These are phyloP conservation scores for Coelastrella sp. DNA, from an alignment of 139 green algal species.

Conservation along the genomic window DNA sequence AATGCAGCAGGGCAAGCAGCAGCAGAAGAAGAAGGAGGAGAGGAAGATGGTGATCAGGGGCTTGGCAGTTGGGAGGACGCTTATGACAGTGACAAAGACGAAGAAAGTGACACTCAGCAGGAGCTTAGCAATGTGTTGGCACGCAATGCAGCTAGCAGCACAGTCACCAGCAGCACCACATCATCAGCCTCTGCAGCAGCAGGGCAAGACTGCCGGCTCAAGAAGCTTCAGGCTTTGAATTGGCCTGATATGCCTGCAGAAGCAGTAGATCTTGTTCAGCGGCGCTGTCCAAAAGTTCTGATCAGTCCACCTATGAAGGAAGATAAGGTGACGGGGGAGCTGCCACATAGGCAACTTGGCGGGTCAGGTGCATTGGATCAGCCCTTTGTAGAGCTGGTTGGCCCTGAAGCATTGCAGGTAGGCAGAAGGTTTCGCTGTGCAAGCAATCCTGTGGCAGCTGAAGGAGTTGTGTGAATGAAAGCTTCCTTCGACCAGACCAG, in stretches of 20 bases:
- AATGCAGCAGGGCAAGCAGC: neutral
- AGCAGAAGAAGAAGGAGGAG: neutral
- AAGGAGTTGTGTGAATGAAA: too few species aligned
- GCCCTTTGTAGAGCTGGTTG: neutral
- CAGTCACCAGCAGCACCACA: neutral
- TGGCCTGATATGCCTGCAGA: constrained; percentile 6
- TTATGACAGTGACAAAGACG: neutral
- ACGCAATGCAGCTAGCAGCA: neutral
- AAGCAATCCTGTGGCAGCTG: neutral
- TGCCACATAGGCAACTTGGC: neutral
- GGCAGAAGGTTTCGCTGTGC: neutral
- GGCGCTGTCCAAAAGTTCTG: constrained; percentile 14
- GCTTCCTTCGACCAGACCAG: too few species aligned
- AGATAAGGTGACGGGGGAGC: neutral
- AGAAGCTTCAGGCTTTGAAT: constrained; percentile 2
- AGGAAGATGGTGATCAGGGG: neutral
- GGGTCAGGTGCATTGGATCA: neutral
- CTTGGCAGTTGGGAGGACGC: constrained; percentile 27
- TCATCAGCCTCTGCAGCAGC: constrained; percentile 6
- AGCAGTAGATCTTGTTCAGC: constrained; percentile 19
- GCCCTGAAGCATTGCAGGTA: constrained; percentile 19
- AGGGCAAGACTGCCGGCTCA: neutral
- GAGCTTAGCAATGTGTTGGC: neutral
- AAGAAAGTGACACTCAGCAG: neutral
- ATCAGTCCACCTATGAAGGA: constrained; percentile 20